Percentiles rank a stretch among this genome's conserved stretches.
phyloP scores from a whole-genome alignment of 2,329 filamentous ascomycete genomes.

The Monilinia aucupariae region DNA sequence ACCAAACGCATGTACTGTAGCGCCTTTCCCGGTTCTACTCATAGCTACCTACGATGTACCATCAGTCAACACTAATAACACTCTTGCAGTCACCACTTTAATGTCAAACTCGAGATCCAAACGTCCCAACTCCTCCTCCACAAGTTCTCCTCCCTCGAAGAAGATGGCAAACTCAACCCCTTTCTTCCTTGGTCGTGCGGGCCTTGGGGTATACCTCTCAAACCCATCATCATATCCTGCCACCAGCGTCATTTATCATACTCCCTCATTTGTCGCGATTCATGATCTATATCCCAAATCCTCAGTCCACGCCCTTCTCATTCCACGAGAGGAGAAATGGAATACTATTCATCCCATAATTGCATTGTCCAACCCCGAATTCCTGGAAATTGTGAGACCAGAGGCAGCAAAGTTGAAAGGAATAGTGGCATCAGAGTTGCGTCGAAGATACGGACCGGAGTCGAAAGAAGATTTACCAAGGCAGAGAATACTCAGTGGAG shows the following conservation, averaged over 20 bases:
- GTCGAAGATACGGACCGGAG: constrained; percentile 57
- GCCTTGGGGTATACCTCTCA: constrained; percentile 60
- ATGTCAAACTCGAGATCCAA: constrained; percentile 36
- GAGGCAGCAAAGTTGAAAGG: constrained; percentile 57
- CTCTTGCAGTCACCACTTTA: constrained; percentile 46
- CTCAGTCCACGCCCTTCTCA: constrained; percentile 77
- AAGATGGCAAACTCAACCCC: constrained; percentile 20
- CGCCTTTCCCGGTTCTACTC: not conserved
- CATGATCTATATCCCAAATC: constrained; percentile 83
- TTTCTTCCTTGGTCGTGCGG: constrained; percentile 47
- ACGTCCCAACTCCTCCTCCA: not conserved
- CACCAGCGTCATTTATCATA: constrained; percentile 58
- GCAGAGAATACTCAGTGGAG: constrained; percentile 58
- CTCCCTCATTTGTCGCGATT: constrained; percentile 68
- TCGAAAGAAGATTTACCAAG: constrained; percentile 60
- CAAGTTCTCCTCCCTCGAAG: constrained; percentile 5
- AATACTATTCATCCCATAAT: constrained; percentile 67
- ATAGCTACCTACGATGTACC: not conserved
- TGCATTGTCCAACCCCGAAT: constrained; percentile 64
- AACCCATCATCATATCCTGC: constrained; percentile 56
- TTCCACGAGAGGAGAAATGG: constrained; percentile 63
- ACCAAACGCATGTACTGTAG: constrained; percentile 42
- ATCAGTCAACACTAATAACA: not conserved
- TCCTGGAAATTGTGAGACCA: constrained; percentile 57
- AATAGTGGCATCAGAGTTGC: constrained; percentile 70